Base-by-base conservation (phyloP, 2,329 filamentous ascomycete genomes). In the Chrysoporthe deuterocubensis region DNA sequence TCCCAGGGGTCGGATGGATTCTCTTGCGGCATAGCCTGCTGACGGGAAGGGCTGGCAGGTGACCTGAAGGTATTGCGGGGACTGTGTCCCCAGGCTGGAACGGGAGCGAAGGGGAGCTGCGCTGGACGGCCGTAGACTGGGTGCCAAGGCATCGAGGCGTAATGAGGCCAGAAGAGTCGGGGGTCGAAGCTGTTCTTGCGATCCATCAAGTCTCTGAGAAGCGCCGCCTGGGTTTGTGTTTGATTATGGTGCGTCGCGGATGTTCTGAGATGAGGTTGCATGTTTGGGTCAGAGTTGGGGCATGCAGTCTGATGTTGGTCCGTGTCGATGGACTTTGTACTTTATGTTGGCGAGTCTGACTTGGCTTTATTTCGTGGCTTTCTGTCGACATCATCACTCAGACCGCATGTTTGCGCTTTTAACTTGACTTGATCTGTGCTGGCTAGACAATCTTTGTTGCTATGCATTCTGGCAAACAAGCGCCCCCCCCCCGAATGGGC, bases 121-220 rank as follows among this genome's bases (percentile, higher is more conserved):
- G 42, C 21, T 4, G 59, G 43, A 48, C 34, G 37, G 63, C 63
- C 54, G 56, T 60, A 52, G 43, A 60, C 11, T 26, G 50, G 21
- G 46, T 46, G 37, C 62, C 62, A 65, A 16, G 62, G 62, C 26
- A 40, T 14, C 6, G 54, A 58, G 26, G 63, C n/a, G 13, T 42
- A 40, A 26, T 26, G 26, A 21, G 56, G 43, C 43, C 48, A 48
- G 34, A 60, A 60, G 13, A 56, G 32, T 48, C 43, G 57, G 34
- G 18, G 7, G 13, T 42, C 46, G 56, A 26, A 32, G 43, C n/a
- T 16, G 32, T 13, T 26, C 26, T 60, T 60, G 56, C 44, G 56
- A 43, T 54, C 54, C 56, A 52, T 65, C 26, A 50, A 21, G 21
- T n/a, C 44, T 59, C 44, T 52, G 16, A 52, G 56, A 32, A 65